phyloP scores from a whole-genome alignment of 2,329 filamentous ascomycete genomes.

The Trichophyton rubrum region DNA sequence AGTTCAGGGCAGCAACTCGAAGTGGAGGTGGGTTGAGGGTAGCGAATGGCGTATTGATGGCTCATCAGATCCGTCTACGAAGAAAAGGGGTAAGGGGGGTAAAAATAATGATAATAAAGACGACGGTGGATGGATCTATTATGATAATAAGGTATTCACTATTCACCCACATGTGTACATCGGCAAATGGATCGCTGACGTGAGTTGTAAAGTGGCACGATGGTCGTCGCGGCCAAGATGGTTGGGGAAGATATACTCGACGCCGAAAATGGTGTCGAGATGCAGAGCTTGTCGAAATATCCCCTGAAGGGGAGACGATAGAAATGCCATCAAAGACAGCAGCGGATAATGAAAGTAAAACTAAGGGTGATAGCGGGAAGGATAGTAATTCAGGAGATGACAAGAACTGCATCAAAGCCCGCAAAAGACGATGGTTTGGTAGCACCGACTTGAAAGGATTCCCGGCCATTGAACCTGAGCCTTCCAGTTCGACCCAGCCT shows the following conservation, averaged over 20 bases:
- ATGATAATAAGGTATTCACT: slow-evolving; percentile 72
- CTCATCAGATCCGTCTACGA: slow-evolving; percentile 24
- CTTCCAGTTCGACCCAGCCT: slow-evolving; percentile 4
- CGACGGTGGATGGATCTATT: slow-evolving; percentile 86
- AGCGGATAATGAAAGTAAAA: slow-evolving; percentile 11
- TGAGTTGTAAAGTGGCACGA: slow-evolving; percentile 60
- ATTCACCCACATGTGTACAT: not conserved
- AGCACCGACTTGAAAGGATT: slow-evolving; percentile 8
- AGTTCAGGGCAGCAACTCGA: slow-evolving; percentile 49
- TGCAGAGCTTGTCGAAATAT: slow-evolving; percentile 77
- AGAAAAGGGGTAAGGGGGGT: slow-evolving; percentile 38
- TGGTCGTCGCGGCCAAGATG: slow-evolving; percentile 69
- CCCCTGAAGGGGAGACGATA: slow-evolving; percentile 12
- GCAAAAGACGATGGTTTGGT: slow-evolving; percentile 28
- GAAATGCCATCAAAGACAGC: slow-evolving; percentile 23
- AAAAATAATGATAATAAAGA: slow-evolving; percentile 39
- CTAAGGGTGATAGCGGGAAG: slow-evolving; percentile 14
- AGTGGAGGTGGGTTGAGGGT: slow-evolving; percentile 72
- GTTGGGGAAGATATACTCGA: slow-evolving; percentile 89
- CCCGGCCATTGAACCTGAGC: slow-evolving; percentile 5
- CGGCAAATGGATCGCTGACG: not conserved
- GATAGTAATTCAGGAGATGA: slow-evolving; percentile 16
- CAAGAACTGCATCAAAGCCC: slow-evolving; percentile 21
- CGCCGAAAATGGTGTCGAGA: slow-evolving; percentile 93
- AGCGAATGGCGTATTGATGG: slow-evolving; percentile 82